A percentile compares a stretch with the other conserved stretches of the same genome.
Evolutionary conservation across 2,329 filamentous ascomycete genomes (phyloP).

Genomic region (Pseudogymnoascus sp.): DNA sequence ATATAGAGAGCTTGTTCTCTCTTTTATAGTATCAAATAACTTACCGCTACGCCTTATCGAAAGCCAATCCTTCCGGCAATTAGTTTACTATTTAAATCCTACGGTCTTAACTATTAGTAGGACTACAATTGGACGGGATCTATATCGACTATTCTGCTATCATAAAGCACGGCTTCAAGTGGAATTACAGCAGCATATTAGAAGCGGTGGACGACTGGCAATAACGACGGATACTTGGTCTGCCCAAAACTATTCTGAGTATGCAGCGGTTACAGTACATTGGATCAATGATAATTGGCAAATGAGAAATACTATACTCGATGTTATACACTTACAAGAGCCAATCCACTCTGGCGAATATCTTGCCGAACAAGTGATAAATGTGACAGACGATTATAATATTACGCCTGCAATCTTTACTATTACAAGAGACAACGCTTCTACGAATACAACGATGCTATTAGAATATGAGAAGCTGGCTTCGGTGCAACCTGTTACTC

Average conservation of each 20-base stretch:
- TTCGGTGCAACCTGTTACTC: background rate
- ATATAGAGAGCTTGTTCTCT: background rate
- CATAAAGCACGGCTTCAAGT: background rate
- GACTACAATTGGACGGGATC: background rate
- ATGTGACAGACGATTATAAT: background rate
- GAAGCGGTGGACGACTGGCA: background rate
- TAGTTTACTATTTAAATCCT: background rate
- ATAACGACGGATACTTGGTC: background rate
- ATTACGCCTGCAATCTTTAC: background rate
- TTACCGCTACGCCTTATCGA: background rate
- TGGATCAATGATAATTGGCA: background rate
- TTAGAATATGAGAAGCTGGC: background rate
- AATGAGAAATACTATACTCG: background rate
- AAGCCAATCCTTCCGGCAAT: background rate
- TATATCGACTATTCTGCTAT: background rate
- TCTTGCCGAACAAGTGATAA: background rate
- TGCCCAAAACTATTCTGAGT: background rate
- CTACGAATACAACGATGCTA: background rate
- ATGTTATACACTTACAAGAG: background rate
- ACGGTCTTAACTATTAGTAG: background rate
- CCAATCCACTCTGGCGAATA: background rate
- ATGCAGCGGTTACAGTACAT: background rate
- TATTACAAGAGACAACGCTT: background rate
- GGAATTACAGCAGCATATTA: background rate
- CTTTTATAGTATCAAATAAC: background rate